A percentile compares a stretch with the other conserved stretches of the same genome.
Evolutionary conservation across 1,139 yeast species (phyloP).

Genomic region (Hansenula sp.): DNA sequence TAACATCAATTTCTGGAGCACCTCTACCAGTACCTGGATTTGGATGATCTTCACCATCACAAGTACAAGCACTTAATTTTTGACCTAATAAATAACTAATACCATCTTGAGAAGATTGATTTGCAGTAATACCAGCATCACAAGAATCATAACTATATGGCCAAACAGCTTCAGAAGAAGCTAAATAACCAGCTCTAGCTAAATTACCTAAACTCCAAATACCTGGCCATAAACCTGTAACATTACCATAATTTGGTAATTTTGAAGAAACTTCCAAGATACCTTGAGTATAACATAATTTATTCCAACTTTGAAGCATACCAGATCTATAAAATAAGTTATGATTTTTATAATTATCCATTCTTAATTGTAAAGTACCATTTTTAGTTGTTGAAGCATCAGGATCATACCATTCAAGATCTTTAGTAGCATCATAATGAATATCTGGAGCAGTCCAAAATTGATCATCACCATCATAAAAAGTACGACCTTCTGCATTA

Average conservation of each 20-base stretch:
- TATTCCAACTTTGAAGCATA: constrained; percentile 84
- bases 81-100: constrained; percentile 78
- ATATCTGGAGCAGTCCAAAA: constrained; percentile 75
- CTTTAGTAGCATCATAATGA: constrained; percentile 75
- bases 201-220: constrained; percentile 84
- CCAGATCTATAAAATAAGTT: constrained; percentile 74
- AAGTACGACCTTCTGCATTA: constrained; percentile 76
- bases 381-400: constrained; percentile 68
- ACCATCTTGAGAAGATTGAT: constrained; percentile 81
- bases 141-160: constrained; percentile 80
- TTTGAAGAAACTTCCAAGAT: constrained; percentile 62
- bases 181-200: constrained; percentile 79
- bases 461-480: constrained; percentile 80
- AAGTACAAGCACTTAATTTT: constrained; percentile 61
- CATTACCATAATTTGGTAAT: constrained; percentile 65
- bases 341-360: constrained; percentile 75
- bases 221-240: constrained; percentile 87
- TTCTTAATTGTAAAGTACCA: constrained; percentile 59
- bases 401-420: constrained; percentile 87
- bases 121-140: constrained; percentile 89
- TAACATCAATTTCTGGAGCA: constrained; percentile 83
- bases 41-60: constrained; percentile 76
- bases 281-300: constrained; percentile 78
- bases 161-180: constrained; percentile 84
- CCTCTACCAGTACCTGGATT: constrained; percentile 79